Conservation (phyloP, 257 asterid species). For the Sherardia arvensis region DNA sequence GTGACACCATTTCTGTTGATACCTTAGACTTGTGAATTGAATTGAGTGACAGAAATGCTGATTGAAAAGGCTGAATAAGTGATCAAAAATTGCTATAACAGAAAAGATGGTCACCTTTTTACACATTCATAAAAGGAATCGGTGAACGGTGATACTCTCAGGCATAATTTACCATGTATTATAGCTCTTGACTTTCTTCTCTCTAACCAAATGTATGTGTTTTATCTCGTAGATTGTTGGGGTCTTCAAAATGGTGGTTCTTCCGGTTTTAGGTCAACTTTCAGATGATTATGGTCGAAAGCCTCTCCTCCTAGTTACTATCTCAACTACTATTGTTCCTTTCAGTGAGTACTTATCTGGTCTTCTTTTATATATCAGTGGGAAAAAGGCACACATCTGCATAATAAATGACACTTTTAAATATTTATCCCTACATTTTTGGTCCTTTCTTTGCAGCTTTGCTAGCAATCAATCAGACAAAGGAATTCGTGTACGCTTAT, state of each 20-base stretch:
- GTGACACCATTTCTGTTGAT: too few relatives aligned
- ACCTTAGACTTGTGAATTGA: too few relatives aligned
- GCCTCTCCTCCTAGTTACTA: slow-evolving; percentile 78
- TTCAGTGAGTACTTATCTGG: slow-evolving; percentile 41
- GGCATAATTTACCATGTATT: neutral
- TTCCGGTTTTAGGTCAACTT: slow-evolving; percentile 87
- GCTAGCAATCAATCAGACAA: slow-evolving; percentile 63
- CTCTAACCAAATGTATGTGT: neutral
- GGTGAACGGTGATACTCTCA: too few relatives aligned
- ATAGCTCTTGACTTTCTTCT: neutral
- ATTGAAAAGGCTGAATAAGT: too few relatives aligned
- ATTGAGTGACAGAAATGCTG: neutral
- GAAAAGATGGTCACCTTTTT: too few relatives aligned
- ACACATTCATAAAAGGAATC: too few relatives aligned
- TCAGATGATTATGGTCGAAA: slow-evolving; percentile 92
- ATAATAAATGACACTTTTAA: neutral
- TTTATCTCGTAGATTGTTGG: slow-evolving; percentile 57
- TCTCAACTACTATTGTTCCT: slow-evolving; percentile 72
- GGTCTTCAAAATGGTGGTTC: slow-evolving; percentile 81
- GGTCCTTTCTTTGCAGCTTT: slow-evolving; percentile 39
- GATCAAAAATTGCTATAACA: too few relatives aligned
- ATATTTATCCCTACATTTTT: neutral
- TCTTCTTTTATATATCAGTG: too few relatives aligned
- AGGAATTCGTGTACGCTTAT: slow-evolving; percentile 70
- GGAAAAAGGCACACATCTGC: too few relatives aligned